Percentiles rank a stretch among this genome's conserved stretches.
phyloP scores from a whole-genome alignment of 176 grass and related monocot genomes.

The Pontederia crassipes region DNA sequence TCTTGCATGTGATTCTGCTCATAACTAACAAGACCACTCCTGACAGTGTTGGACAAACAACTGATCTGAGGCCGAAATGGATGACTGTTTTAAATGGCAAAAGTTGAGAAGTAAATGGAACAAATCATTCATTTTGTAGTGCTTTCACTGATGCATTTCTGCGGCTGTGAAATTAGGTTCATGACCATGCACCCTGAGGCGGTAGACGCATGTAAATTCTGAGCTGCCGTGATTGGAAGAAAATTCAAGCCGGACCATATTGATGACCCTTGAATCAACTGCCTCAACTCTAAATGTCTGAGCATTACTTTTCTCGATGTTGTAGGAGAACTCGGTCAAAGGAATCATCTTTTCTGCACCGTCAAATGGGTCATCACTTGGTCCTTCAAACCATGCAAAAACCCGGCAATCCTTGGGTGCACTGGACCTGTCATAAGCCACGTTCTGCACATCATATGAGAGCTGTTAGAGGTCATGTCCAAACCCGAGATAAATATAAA shows the following conservation, averaged over 20 bases:
- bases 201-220: constrained; percentile 72
- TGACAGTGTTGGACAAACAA: too few species aligned
- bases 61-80: too few species aligned
- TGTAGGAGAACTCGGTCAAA: constrained; percentile 56
- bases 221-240: constrained; percentile 63
- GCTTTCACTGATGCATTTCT: neutral
- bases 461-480: constrained; percentile 2
- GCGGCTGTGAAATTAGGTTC: constrained; percentile 25
- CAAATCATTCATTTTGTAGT: neutral
- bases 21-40: too few species aligned
- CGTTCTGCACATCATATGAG: constrained; percentile 44
- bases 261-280: constrained; percentile 19
- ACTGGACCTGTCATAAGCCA: constrained; percentile 73
- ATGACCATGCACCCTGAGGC: constrained; percentile 76
- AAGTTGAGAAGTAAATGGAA: neutral
- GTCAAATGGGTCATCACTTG: constrained; percentile 25
- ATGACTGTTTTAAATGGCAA: constrained; percentile 3
- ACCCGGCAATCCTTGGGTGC: constrained; percentile 70
- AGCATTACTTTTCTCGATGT: constrained; percentile 56
- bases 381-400: constrained; percentile 45
- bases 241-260: constrained; percentile 51
- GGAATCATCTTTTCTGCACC: neutral
- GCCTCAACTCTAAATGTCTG: constrained; percentile 61
- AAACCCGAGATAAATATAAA: neutral
- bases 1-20: too few species aligned